These are phyloP conservation scores for Durusdinium trenchii DNA, from an alignment of 73 alveolate species.

Conservation along the genomic window DNA sequence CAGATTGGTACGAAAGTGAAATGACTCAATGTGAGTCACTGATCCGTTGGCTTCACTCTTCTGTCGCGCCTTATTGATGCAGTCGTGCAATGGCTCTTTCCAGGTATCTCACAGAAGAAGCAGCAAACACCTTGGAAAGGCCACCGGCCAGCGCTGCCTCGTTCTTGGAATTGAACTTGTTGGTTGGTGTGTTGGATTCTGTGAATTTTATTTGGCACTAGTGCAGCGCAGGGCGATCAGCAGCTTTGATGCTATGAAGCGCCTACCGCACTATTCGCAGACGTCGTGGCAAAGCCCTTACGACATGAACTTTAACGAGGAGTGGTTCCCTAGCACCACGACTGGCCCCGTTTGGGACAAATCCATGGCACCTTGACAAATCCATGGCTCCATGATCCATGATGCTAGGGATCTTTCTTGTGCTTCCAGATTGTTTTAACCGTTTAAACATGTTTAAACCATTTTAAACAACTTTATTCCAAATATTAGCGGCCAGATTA, in stretches of 20 bases:
- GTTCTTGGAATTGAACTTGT: background rate
- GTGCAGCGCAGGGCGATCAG: slow-evolving; percentile 71
- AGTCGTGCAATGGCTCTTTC: background rate
- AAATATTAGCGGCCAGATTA: no score
- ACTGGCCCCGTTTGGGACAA: slow-evolving; percentile 94
- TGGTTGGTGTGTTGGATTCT: background rate
- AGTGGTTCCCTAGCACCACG: slow-evolving; percentile 67
- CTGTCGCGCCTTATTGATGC: no score
- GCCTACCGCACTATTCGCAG: slow-evolving; percentile 48
- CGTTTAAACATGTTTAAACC: no score
- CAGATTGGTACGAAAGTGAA: background rate
- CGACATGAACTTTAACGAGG: slow-evolving; percentile 88
- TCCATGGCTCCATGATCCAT: background rate
- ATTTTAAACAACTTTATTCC: no score
- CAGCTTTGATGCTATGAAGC: slow-evolving; percentile 82
- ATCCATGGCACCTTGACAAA: slow-evolving; percentile 8
- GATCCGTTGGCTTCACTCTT: no score
- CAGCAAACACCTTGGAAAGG: slow-evolving; percentile 92
- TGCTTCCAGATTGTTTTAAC: no score
- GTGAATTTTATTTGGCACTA: background rate
- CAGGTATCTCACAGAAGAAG: slow-evolving; percentile 87
- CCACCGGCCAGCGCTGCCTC: background rate
- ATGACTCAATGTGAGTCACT: no score
- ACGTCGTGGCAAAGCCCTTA: slow-evolving; percentile 79
- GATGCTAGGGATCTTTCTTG: no score